phyloP scores from a whole-genome alignment of 352 stramenopile genomes.

The Thalassiosira mediterranea region DNA sequence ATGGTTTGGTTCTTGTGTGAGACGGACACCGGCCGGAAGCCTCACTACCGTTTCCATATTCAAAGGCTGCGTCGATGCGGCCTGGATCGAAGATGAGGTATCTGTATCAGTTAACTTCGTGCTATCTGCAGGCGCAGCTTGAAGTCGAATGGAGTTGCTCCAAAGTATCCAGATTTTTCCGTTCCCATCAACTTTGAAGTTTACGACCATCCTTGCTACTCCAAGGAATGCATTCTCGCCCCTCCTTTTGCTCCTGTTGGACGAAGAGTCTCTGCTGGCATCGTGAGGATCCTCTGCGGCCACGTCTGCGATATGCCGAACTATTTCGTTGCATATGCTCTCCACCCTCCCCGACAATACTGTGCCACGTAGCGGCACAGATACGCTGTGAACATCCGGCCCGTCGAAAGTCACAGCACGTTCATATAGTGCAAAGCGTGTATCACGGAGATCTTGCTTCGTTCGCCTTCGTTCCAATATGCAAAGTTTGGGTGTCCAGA shows the following conservation, averaged over 20 bases:
- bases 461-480: conserved; percentile 92
- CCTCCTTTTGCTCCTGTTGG: conserved; percentile 2
- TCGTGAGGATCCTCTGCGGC: conserved; percentile 56
- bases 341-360: conserved; percentile 91
- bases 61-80: conserved; percentile 26
- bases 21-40: conserved; percentile 54
- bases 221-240: conserved; percentile 61
- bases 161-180: conserved; percentile 94
- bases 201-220: conserved; percentile 93
- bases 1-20: conserved; percentile 60
- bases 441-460: conserved; percentile 89
- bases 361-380: conserved; percentile 89
- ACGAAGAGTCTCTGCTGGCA: conserved; percentile 80
- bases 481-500: conserved; percentile 95
- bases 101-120: conserved; percentile 17
- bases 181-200: conserved; percentile 93
- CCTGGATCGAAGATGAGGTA: conserved; percentile 6
- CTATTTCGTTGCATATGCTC: conserved; percentile 90
- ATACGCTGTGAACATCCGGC: conserved; percentile 86
- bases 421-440: conserved; percentile 91
- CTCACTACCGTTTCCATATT: conserved; percentile 66
- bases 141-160: conserved; percentile 90
- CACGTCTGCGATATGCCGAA: conserved; percentile 91
- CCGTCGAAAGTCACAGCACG: conserved; percentile 94
- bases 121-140: conserved; percentile 28